A percentile compares a stretch with the other conserved stretches of the same genome.
Evolutionary conservation across 2,329 filamentous ascomycete species (phyloP).

Genomic region (Exophiala dermatitidis): DNA sequence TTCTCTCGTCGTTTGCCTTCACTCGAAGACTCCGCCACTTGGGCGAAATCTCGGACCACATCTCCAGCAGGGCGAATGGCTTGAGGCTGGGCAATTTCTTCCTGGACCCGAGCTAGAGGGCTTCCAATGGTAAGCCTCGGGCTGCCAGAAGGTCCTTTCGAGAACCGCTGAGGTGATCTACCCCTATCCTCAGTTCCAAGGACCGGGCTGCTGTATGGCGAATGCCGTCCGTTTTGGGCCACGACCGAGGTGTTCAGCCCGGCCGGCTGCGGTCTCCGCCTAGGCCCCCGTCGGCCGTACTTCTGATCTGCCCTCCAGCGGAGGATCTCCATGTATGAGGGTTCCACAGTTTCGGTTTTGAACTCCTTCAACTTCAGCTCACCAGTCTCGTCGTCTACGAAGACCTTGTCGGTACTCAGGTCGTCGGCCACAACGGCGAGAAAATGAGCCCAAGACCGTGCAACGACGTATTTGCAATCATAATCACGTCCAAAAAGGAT

Average conservation of each 20-base stretch:
- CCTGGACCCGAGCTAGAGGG: slow-evolving; percentile 42
- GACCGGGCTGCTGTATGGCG: slow-evolving; percentile 45
- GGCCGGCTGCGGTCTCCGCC: slow-evolving; percentile 41
- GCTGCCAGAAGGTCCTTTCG: slow-evolving; percentile 38
- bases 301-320: slow-evolving; percentile 95
- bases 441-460: slow-evolving; percentile 84
- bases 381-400: slow-evolving; percentile 82
- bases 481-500: slow-evolving; percentile 97
- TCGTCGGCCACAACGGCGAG: slow-evolving; percentile 85
- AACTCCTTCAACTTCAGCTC: slow-evolving; percentile 92
- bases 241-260: slow-evolving; percentile 48
- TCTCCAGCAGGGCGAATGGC: slow-evolving; percentile 31
- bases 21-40: slow-evolving; percentile 28
- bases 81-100: slow-evolving; percentile 35
- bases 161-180: slow-evolving; percentile 44
- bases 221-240: slow-evolving; percentile 43
- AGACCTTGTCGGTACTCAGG: slow-evolving; percentile 79
- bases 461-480: slow-evolving; percentile 95
- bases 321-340: slow-evolving; percentile 87
- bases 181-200: slow-evolving; percentile 40
- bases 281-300: slow-evolving; percentile 57
- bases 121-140: slow-evolving; percentile 41
- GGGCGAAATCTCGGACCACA: slow-evolving; percentile 31
- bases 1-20: slow-evolving; percentile 31
- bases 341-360: slow-evolving; percentile 80